Conservation (phyloP, 176 grass and related monocot species). For the Ananas comosus region DNA sequence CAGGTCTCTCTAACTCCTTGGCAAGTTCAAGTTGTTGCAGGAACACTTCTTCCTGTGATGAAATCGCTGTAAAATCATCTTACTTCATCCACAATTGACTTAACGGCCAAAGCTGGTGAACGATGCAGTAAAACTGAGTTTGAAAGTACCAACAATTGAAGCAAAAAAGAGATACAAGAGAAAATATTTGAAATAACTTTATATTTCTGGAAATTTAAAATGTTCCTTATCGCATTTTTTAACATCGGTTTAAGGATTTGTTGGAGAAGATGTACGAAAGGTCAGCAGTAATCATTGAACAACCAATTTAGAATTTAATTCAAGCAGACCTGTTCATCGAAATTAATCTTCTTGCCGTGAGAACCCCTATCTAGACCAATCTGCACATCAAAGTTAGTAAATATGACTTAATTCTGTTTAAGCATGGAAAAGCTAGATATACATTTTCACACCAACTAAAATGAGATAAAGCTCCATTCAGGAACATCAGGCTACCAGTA, state of each 20-base stretch:
- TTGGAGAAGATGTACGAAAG: not conserved
- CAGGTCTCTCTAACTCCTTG: slow-evolving; percentile 68
- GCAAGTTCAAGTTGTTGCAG: slow-evolving; percentile 64
- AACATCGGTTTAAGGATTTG: not conserved
- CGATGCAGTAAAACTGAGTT: slow-evolving; percentile 2
- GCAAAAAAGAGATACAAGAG: not conserved
- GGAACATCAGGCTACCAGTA: not conserved
- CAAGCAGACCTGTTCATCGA: slow-evolving; percentile 52
- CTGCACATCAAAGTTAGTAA: slow-evolving; percentile 22
- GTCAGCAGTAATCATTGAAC: not conserved
- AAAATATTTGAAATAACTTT: not conserved
- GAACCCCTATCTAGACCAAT: slow-evolving; percentile 89
- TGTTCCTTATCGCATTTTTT: not conserved
- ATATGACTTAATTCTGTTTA: slow-evolving; percentile 5
- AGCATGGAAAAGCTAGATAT: not conserved
- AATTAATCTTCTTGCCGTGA: slow-evolving; percentile 62
- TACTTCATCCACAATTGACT: not conserved
- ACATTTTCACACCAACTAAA: not conserved
- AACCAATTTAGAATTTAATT: not conserved
- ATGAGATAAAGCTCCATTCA: not conserved
- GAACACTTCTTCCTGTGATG: slow-evolving; percentile 63
- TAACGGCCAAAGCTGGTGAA: not conserved
- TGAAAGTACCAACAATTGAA: slow-evolving; percentile 19
- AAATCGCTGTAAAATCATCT: slow-evolving; percentile 18
- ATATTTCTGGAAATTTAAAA: not conserved